Evolutionary conservation across 192 early-diverging fungal species (phyloP), one percentile per base, ranked within the genome.

Genomic region (Mortierella antarctica): DNA sequence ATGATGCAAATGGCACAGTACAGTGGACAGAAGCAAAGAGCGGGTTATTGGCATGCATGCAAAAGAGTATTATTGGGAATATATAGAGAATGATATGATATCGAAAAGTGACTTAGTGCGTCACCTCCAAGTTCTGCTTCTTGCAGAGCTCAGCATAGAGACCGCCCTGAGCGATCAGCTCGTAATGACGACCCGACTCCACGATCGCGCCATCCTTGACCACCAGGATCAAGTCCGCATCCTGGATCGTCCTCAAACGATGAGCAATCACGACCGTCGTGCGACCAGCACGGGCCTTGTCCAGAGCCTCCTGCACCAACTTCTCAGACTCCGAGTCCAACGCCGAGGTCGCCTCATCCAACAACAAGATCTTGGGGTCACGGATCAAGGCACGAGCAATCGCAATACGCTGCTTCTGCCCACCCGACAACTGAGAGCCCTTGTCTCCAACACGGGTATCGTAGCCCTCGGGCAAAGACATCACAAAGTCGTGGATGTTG

Each of bases 261-360:
- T 95, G 94, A 11, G 92, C 92, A 82, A 91, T 86, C 42, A 91
- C 84, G 58, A 96, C 84, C 10, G 95, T 95, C 0, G 95, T 96
- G 14, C 95, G 78, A 10, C 95, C 95, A 68, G 83, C 50, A 1
- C 91, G 84, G 5, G 86, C 89, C 47, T 42, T 59, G 68, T 96
- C 95, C 57, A 97, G 83, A 5, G 95, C 95, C 46, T 86, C 84
- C 77, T 96, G 95, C 11, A 97, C 95, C 6, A 93, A 78, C 60
- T 77, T 88, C 83, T 97, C 95, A 60, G 90, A 91, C 71, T 92
- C 89, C 18, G 92, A 93, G 70, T 96, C 95, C 44, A 96, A 74
- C 0, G 95, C 94, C 9, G 88, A 90, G 0, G 95, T 95, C 0
- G 95, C 95, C 83, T 96, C 95, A 67, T 96, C 95, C 14, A 96